Evolutionary conservation across 768 basidiomycete species (phyloP), one percentile per base, ranked within the genome.

Genomic region (Pisolithus albus): DNA sequence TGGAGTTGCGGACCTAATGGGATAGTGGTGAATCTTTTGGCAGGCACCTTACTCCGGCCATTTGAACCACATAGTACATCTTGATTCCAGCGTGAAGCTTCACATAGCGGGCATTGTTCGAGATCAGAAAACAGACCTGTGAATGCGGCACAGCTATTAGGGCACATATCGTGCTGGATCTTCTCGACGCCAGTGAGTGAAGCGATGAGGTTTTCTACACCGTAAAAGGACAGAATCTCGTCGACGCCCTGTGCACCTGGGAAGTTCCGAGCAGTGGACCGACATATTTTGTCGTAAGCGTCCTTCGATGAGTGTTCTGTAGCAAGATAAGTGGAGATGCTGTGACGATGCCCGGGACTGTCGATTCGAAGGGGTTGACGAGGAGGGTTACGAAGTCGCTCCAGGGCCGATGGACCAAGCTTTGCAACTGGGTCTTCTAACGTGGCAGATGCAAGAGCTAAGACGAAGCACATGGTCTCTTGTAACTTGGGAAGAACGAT

Each of bases 1-100:
- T 76, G 74, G 11, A 60, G 30, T 51, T 59, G 57, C 3, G 53
- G 61, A 15, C 57, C 61, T 13, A 62, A 26, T 8, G 60, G 60
- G 21, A 59, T 52, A 15, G 57, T 62, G 19, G 36, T 32, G 38
- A 61, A 61, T 2, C 45, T 16, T n/a, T 47, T 49, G 7, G 32
- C 30, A 3, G 57, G 46, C 10, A 51, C 50, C 46, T 61, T 61
- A 3, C 7, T 16, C 7, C 16, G 30, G 19, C 40, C 48, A 18
- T 48, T 39, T 28, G 34, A 51, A 4, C 16, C 40, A 7, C 21
- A 7, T 4, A 52, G 39, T 13, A 28, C 19, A 39, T 23, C 40
- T 30, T 53, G 2, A 7, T 53, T 32, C 23, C 46, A 53, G 24
- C 1, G 36, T 30, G 2, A 60, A 63, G 58, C 70, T 56, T 64